phyloP scores from a whole-genome alignment of 345 rosid species.

The Eucalyptus urophylla region DNA sequence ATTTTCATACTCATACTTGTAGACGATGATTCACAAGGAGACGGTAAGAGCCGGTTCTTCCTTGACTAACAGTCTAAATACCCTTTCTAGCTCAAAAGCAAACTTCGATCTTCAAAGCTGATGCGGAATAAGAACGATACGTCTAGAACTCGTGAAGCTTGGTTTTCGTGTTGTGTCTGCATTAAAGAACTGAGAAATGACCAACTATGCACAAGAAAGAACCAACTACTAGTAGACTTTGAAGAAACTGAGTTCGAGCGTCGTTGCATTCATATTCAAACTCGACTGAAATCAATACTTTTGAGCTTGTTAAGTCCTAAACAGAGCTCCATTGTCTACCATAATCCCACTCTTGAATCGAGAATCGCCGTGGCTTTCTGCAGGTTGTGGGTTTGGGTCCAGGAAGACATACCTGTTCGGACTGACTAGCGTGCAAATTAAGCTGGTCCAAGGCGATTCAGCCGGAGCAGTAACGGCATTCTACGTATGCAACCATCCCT shows the following conservation, averaged over 20 bases:
- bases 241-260: background rate
- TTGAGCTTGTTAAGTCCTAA: background rate
- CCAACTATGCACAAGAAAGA: background rate
- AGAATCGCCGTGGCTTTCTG: background rate
- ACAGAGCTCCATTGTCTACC: background rate
- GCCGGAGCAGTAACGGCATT: constrained; percentile 9
- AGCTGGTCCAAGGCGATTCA: constrained; percentile 4
- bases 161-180: background rate
- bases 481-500: background rate
- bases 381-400: constrained; percentile 8
- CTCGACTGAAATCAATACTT: background rate
- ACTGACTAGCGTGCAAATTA: background rate
- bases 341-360: background rate
- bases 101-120: background rate
- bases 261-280: background rate
- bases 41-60: background rate
- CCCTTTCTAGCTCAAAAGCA: background rate
- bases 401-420: constrained; percentile 5
- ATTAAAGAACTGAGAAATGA: background rate
- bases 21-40: background rate
- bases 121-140: background rate
- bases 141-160: background rate
- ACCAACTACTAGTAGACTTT: background rate
- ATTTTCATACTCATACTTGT: background rate
- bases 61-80: background rate